Evolutionary conservation across 495 filamentous ascomycete species (phyloP).

Genomic region (Aspergillus saccharolyticus): DNA sequence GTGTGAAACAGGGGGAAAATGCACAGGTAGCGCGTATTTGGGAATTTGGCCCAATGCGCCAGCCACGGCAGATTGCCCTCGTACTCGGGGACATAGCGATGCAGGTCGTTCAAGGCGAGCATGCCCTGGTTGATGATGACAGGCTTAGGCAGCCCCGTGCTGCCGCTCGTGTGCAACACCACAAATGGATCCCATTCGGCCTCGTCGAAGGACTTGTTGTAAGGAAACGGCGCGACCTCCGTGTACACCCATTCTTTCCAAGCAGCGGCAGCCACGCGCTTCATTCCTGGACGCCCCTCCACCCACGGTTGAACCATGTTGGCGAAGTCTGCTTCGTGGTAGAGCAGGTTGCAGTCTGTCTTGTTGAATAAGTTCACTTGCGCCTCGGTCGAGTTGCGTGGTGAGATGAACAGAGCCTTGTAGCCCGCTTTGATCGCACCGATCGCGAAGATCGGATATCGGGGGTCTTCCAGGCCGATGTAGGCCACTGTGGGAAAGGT

Average conservation of each 20-base stretch:
- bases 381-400: constrained; percentile 33
- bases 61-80: constrained; percentile 13
- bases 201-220: constrained; percentile 28
- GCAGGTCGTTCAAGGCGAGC: constrained; percentile 13
- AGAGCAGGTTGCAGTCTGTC: constrained; percentile 30
- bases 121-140: constrained; percentile 28
- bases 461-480: constrained; percentile 32
- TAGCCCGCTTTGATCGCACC: constrained; percentile 31
- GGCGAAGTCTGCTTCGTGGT: constrained; percentile 12
- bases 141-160: constrained; percentile 42
- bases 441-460: constrained; percentile 33
- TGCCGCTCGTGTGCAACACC: constrained; percentile 41
- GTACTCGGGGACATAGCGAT: constrained; percentile 13
- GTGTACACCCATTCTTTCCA: constrained; percentile 19
- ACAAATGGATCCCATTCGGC: constrained; percentile 25
- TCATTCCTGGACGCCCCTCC: constrained; percentile 15
- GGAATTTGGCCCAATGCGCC: constrained; percentile 12
- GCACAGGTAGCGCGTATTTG: constrained; percentile 14
- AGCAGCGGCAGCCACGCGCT: constrained; percentile 10
- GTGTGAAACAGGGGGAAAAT: constrained; percentile 17
- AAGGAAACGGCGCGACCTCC: constrained; percentile 20
- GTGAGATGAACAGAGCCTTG: constrained; percentile 32
- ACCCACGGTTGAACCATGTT: constrained; percentile 19
- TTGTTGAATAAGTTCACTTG: constrained; percentile 33
- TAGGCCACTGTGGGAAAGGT: constrained; percentile 31